Conservation (phyloP, 371 early-diverging fungal genomes). For the Parasitella parasitica region DNA sequence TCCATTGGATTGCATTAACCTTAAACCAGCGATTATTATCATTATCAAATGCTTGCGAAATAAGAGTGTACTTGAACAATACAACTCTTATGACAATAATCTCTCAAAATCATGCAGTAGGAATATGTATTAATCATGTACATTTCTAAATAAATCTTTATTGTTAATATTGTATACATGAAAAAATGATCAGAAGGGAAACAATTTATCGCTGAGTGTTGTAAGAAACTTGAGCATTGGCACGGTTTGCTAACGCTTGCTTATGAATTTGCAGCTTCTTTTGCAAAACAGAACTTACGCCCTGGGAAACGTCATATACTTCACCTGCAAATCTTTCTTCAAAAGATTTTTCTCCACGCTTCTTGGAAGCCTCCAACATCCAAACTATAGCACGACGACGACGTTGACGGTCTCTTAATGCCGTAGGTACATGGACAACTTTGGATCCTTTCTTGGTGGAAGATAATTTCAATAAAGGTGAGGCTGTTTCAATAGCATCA, state of each 20-base stretch:
- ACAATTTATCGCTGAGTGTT: slow-evolving; percentile 35
- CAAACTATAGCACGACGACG: slow-evolving; percentile 84
- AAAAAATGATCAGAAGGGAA: not conserved
- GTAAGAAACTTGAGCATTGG: slow-evolving; percentile 66
- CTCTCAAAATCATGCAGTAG: not conserved
- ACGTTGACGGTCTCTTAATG: slow-evolving; percentile 81
- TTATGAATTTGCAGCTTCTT: slow-evolving; percentile 69
- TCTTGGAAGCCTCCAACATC: slow-evolving; percentile 80
- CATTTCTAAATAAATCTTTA: slow-evolving; percentile 4
- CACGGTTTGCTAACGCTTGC: slow-evolving; percentile 78
- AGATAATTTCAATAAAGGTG: slow-evolving; percentile 78
- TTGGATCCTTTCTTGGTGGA: slow-evolving; percentile 76
- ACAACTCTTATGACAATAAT: not conserved
- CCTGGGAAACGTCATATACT: slow-evolving; percentile 77
- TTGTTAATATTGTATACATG: slow-evolving; percentile 1
- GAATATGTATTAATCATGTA: not conserved
- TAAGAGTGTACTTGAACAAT: too few species aligned
- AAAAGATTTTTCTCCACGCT: slow-evolving; percentile 64
- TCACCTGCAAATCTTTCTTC: slow-evolving; percentile 79
- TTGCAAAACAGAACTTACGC: slow-evolving; percentile 67
- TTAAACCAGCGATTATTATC: too few species aligned
- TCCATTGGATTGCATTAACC: too few species aligned
- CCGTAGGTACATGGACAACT: slow-evolving; percentile 75
- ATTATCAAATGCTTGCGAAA: too few species aligned
- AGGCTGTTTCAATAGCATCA: slow-evolving; percentile 73